Base-by-base conservation (phyloP, 371 early-diverging fungal species). In the Conidiobolus incongruus region DNA sequence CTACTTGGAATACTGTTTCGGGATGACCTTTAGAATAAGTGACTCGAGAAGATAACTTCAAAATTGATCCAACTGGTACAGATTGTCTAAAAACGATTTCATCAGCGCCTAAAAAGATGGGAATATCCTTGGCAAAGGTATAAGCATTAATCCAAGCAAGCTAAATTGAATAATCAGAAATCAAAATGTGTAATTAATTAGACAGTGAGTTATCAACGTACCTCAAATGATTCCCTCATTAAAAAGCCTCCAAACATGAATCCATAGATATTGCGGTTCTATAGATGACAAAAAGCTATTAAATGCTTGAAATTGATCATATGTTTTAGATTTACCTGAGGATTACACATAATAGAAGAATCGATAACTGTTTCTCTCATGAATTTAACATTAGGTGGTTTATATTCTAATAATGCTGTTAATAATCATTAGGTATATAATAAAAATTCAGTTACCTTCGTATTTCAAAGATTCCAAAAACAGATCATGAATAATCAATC, bases 171-270 rank as follows among this genome's bases (percentile, higher is more conserved):
- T n/a, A n/a, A n/a, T n/a, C n/a, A n/a, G n/a, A n/a, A n/a, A n/a
- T n/a, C n/a, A n/a, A n/a, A n/a, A n/a, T n/a, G n/a, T n/a, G n/a
- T n/a, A n/a, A n/a, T n/a, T n/a, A n/a, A n/a, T n/a, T n/a, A n/a
- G n/a, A n/a, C n/a, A n/a, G n/a, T n/a, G n/a, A n/a, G n/a, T n/a
- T n/a, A n/a, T n/a, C n/a, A n/a, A n/a, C n/a, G n/a, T n/a, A n/a
- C n/a, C n/a, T n/a, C n/a, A n/a, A n/a, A n/a, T n/a, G 81, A 84
- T 35, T 77, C 61, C 28, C 74, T 70, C 79, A 80, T 77, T 35
- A 77, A 47, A 40, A 73, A 77, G 21, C 80, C 81, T 46, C 94
- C 94, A 70, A 94, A 94, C 33, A 93, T 81, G 54, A 76, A 81
- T 50, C 80, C 72, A 53, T 94, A 88, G 28, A 94, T 74, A 48